These are phyloP conservation scores for Talaromyces stipitatus DNA, from an alignment of 495 filamentous ascomycete species.

Conservation along the genomic window DNA sequence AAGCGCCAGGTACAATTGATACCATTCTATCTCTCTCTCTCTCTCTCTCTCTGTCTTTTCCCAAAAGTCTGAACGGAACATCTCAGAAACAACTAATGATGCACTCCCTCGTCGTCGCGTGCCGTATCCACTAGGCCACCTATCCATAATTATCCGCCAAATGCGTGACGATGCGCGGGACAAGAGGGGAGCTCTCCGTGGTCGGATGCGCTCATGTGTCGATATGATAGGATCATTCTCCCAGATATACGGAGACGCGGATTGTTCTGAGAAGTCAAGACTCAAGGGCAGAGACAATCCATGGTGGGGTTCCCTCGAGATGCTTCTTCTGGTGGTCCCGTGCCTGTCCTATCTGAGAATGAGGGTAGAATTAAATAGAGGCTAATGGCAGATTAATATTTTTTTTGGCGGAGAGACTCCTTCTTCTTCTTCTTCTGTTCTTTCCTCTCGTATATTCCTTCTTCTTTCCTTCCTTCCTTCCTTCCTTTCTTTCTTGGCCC, in stretches of 20 bases:
- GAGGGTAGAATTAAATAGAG: neutral
- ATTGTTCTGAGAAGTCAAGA: neutral
- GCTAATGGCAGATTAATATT: neutral
- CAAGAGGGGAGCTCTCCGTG: conserved; percentile 1
- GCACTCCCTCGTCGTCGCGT: neutral
- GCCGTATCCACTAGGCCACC: neutral
- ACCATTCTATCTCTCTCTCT: neutral
- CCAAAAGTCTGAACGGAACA: neutral
- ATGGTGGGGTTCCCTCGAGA: neutral
- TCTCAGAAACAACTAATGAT: neutral
- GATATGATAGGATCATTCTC: neutral
- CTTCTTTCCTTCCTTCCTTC: neutral
- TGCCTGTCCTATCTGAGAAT: neutral
- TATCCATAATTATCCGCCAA: neutral
- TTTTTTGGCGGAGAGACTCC: neutral
- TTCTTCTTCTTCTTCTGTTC: neutral
- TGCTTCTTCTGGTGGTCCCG: neutral
- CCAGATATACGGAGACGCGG: neutral
- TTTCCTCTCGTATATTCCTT: neutral
- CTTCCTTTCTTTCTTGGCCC: neutral
- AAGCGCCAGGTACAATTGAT: conserved; percentile 1
- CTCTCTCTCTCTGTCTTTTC: neutral
- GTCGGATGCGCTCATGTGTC: neutral
- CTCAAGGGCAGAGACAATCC: neutral
- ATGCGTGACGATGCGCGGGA: neutral